A percentile compares a stretch with the other conserved stretches of the same genome.
phyloP scores from a whole-genome alignment of 306 rosid species.

The Lagenaria siceraria region DNA sequence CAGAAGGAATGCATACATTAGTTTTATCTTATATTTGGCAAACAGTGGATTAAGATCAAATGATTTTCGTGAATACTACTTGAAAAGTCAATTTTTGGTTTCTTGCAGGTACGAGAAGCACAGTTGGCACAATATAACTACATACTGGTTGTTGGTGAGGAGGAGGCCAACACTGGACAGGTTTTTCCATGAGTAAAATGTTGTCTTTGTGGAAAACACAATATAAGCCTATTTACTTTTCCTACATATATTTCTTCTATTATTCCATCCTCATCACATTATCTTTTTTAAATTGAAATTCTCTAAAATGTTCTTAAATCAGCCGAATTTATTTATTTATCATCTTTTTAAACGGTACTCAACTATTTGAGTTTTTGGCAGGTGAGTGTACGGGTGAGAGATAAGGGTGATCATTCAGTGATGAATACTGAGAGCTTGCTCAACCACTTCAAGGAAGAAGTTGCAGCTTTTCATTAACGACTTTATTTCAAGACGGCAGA shows the following conservation, averaged over 20 bases:
- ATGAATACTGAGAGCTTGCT: conserved; percentile 58
- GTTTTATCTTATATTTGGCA: neutral
- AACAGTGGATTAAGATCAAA: neutral
- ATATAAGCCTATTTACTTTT: neutral
- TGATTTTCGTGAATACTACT: neutral
- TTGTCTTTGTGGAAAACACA: neutral
- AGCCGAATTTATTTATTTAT: neutral
- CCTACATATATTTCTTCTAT: neutral
- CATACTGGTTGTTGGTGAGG: conserved; percentile 88
- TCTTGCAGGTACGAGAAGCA: conserved; percentile 79
- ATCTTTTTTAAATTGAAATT: neutral
- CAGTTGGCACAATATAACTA: conserved; percentile 77
- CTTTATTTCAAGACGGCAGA: neutral
- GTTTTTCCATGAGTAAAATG: conserved; percentile 16
- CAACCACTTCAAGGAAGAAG: conserved; percentile 45
- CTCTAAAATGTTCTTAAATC: neutral
- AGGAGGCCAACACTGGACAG: conserved; percentile 85
- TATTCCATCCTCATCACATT: neutral
- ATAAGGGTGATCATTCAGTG: conserved; percentile 42
- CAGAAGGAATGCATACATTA: neutral
- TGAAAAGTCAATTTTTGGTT: conserved; percentile 7
- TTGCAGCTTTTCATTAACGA: conserved; percentile 45
- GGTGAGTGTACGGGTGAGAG: conserved; percentile 92
- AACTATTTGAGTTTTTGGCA: conserved; percentile 20
- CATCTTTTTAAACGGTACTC: neutral